Percentiles rank a stretch among this genome's conserved stretches.
These are phyloP conservation scores for Thelephora aurantiotincta DNA, from an alignment of 768 basidiomycete species.

Conservation along the genomic window DNA sequence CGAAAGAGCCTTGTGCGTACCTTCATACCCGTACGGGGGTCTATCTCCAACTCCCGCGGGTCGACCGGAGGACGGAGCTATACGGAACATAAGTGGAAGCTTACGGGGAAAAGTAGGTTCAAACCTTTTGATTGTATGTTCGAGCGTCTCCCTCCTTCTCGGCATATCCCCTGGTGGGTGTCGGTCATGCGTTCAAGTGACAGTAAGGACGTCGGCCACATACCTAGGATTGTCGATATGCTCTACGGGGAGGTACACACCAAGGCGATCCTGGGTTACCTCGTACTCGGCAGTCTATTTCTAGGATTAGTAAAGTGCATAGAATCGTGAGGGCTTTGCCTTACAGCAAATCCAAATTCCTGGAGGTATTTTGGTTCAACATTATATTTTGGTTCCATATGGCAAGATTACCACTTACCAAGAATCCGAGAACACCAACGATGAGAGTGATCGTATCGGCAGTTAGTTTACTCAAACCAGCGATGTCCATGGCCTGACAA, in stretches of 20 bases:
- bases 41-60: conserved; percentile 60
- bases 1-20: conserved; percentile 15
- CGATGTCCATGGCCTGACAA: conserved; percentile 53
- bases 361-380: neutral
- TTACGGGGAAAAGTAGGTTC: neutral
- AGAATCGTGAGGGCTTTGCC: neutral
- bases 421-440: conserved; percentile 43
- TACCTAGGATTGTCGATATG: conserved; percentile 74
- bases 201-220: conserved; percentile 1
- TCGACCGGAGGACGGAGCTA: conserved; percentile 58
- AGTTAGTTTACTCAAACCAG: conserved; percentile 49
- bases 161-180: conserved; percentile 40
- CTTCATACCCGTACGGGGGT: conserved; percentile 72
- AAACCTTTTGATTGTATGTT: conserved; percentile 40
- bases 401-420: conserved; percentile 22
- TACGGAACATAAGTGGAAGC: neutral
- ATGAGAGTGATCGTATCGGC: conserved; percentile 49
- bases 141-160: conserved; percentile 61
- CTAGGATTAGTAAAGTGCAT: conserved; percentile 26
- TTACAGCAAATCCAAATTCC: neutral
- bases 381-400: neutral
- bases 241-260: conserved; percentile 66
- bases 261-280: conserved; percentile 58
- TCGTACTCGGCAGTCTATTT: conserved; percentile 56
- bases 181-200: neutral